Percentiles rank a stretch among this genome's conserved stretches.
Conservation (phyloP, 139 green algal species). For the Pleodorina starrii region DNA sequence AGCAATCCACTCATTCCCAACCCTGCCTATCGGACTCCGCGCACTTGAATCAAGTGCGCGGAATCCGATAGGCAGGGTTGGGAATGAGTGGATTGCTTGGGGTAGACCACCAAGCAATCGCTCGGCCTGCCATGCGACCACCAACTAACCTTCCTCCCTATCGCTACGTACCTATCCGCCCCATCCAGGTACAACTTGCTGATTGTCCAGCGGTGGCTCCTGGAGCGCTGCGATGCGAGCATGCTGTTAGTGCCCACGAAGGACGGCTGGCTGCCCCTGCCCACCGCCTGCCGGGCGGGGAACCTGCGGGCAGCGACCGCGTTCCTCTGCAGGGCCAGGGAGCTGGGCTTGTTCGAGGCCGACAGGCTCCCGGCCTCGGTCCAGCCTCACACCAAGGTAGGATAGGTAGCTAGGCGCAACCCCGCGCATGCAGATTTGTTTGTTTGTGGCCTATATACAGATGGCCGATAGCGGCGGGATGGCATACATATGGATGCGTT, state of each 20-base stretch:
- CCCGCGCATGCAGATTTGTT: not conserved
- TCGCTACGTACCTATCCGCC: no score
- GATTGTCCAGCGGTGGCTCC: not conserved
- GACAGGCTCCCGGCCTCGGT: not conserved
- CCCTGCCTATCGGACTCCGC: no score
- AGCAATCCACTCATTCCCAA: no score
- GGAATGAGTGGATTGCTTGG: no score
- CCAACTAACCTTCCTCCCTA: no score
- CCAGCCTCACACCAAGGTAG: not conserved
- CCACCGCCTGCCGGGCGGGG: not conserved
- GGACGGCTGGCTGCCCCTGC: constrained; percentile 11
- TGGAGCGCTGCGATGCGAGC: not conserved
- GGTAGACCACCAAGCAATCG: no score
- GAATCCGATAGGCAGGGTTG: no score
- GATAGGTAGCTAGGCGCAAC: not conserved
- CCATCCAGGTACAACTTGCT: not conserved
- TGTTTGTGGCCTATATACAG: no score
- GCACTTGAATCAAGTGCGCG: no score
- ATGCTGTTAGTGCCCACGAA: constrained; percentile 5
- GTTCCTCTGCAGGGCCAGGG: not conserved
- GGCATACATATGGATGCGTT: not conserved
- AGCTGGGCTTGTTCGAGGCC: constrained; percentile 1
- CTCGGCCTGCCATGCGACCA: no score
- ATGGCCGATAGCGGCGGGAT: not conserved
- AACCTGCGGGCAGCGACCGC: not conserved